Evolutionary conservation across 2,329 filamentous ascomycete genomes (phyloP).

Genomic region (Aphanoascus verrucosus): DNA sequence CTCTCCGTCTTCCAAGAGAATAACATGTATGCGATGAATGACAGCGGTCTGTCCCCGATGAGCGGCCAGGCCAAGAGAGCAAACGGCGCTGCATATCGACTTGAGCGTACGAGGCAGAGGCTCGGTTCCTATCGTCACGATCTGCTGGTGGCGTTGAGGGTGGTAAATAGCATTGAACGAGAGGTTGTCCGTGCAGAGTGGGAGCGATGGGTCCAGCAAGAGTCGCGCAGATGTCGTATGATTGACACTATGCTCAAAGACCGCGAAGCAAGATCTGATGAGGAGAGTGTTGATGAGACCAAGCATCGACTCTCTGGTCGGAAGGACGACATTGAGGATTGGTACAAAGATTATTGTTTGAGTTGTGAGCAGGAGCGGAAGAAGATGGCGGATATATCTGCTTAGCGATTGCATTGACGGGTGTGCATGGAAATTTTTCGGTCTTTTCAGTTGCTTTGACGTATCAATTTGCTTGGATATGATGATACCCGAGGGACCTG

Average conservation of each 20-base stretch:
- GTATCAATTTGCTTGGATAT: slow-evolving; percentile 1
- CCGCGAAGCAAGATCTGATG: slow-evolving; percentile 17
- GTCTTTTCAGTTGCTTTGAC: background rate
- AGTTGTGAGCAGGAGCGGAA: slow-evolving; percentile 45
- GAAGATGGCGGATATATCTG: slow-evolving; percentile 11
- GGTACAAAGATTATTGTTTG: slow-evolving; percentile 52
- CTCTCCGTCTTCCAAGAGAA: slow-evolving; percentile 38
- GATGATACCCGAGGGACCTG: slow-evolving; percentile 4
- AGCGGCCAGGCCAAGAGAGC: slow-evolving; percentile 15
- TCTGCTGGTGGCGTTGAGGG: slow-evolving; percentile 75
- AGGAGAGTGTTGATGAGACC: slow-evolving; percentile 19
- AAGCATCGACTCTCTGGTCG: slow-evolving; percentile 27
- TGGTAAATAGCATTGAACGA: slow-evolving; percentile 79
- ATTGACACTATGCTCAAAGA: slow-evolving; percentile 39
- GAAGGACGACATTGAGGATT: slow-evolving; percentile 40
- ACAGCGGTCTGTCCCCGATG: background rate
- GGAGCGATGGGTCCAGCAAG: slow-evolving; percentile 81
- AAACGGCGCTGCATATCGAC: slow-evolving; percentile 41
- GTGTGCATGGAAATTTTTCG: background rate
- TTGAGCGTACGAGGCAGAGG: slow-evolving; percentile 70
- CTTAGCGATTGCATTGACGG: slow-evolving; percentile 5
- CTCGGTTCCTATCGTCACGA: slow-evolving; percentile 81
- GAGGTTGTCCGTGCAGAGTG: slow-evolving; percentile 81
- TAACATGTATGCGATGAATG: slow-evolving; percentile 15
- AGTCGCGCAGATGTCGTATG: slow-evolving; percentile 64